phyloP scores from a whole-genome alignment of 768 basidiomycete genomes.

The Agaricus blazei region DNA sequence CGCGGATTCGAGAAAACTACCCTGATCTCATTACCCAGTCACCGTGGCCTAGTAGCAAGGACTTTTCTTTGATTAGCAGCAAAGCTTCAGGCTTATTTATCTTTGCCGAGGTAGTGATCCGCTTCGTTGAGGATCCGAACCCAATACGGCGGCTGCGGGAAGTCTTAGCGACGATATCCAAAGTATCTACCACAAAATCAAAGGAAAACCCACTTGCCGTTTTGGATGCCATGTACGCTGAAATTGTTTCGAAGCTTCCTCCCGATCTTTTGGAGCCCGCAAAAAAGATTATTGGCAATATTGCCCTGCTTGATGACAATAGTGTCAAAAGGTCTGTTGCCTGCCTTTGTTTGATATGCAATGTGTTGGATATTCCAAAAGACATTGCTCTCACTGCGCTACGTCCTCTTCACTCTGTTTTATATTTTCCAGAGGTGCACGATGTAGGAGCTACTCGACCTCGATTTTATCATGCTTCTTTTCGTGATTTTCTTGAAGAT shows the following conservation, averaged over 20 bases:
- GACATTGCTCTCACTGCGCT: neutral
- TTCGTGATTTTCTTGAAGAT: slow-evolving; percentile 1
- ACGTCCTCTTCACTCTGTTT: neutral
- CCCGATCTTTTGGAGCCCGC: neutral
- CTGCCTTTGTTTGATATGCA: neutral
- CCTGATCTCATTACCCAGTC: too few species aligned
- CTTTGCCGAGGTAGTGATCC: too few species aligned
- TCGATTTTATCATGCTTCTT: slow-evolving; percentile 2
- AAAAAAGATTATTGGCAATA: neutral
- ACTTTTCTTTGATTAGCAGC: too few species aligned
- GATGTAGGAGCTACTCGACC: neutral
- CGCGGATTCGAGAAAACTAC: too few species aligned
- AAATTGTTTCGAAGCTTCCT: slow-evolving; percentile 2
- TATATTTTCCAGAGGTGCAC: neutral
- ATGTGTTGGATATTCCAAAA: neutral
- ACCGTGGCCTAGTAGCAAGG: too few species aligned
- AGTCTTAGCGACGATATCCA: too few species aligned
- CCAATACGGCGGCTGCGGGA: too few species aligned
- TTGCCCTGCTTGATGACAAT: neutral
- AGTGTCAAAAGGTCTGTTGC: neutral
- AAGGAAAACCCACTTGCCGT: neutral
- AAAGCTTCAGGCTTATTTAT: too few species aligned
- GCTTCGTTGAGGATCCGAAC: too few species aligned
- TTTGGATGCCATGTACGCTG: slow-evolving; percentile 9
- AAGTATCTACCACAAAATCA: too few species aligned